Evolutionary conservation across 1,284 basidiomycete genomes (phyloP), one percentile per base, ranked within the genome.

Genomic region (Ceratobasidium sp.): DNA sequence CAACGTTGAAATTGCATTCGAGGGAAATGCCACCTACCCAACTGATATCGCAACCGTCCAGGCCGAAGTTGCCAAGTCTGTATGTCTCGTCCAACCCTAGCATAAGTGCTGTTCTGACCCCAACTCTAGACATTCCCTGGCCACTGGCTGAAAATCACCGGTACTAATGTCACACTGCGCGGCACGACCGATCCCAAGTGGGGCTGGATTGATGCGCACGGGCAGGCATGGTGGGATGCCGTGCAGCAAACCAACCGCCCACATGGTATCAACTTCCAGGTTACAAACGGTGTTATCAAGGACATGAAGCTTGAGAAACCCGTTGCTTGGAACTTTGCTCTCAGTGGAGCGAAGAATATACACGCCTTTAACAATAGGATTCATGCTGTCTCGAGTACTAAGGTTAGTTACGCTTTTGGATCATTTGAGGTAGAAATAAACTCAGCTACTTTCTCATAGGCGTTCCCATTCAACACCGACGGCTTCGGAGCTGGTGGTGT

Each of bases 381-480:
- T 43, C 63, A 86, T 4, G 88, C 88, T 0, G 79, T 84, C 2
- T 88, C 88, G 1, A 82, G 83, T 77, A 85, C 81, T 34, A 65
- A 53, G 63, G 37, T 79, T 78, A 56, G 46, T 76, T 56, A 9
- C 34, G 27, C 13, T 37, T 27, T 58, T 27, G 22, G 48, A 13
- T 74, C 51, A 19, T 1, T 56, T 24, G 34, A 34, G 34, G 29
- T 27, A 29, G 46, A 51, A 27, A 19, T 13, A 16, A 13, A 1
- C 1, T 8, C 9, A 51, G 53, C 22, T n/a, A 9, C 6, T 56
- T 5, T 51, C 24, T 59, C 8, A 16, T 68, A 88, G 85, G 83
- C 86, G 0, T 89, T 89, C 82, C 88, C 88, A 3, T 89, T 88
- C 81, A 89, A 90, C 77, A 89, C 88, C 86, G 88, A 80, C 85